Conservation (phyloP, 164 flowering plant species). For the Chloranthus sessilifolius region DNA sequence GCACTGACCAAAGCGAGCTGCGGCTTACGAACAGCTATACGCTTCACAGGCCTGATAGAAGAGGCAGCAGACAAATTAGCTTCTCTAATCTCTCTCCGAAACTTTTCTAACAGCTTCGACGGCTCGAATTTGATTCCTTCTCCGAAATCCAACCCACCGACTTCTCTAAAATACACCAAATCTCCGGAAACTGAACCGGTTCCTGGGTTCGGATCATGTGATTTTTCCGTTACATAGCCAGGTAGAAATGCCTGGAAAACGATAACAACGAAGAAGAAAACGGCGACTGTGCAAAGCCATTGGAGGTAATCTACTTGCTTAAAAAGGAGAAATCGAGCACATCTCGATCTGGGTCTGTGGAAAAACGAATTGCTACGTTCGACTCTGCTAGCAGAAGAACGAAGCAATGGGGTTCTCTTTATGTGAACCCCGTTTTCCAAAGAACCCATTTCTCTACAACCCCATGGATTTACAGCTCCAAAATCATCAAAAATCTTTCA, state of each 20-base stretch:
- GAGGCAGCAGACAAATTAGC: slow-evolving; percentile 24
- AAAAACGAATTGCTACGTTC: slow-evolving; percentile 33
- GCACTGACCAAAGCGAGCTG: slow-evolving; percentile 82
- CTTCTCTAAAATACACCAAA: slow-evolving; percentile 38
- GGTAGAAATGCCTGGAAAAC: slow-evolving; percentile 71
- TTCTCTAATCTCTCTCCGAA: slow-evolving; percentile 36
- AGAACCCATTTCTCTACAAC: slow-evolving; percentile 57
- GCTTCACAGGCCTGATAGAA: slow-evolving; percentile 22
- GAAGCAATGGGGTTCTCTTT: slow-evolving; percentile 50
- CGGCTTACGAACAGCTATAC: slow-evolving; percentile 68
- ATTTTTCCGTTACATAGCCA: slow-evolving; percentile 51
- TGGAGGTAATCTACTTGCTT: slow-evolving; percentile 73
- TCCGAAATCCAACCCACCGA: slow-evolving; percentile 60
- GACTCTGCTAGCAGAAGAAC: slow-evolving; percentile 29
- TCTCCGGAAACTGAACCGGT: slow-evolving; percentile 21
- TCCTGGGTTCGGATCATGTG: slow-evolving; percentile 17
- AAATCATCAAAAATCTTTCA: too few relatives aligned
- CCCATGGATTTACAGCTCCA: not conserved
- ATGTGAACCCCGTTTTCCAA: slow-evolving; percentile 46
- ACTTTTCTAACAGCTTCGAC: slow-evolving; percentile 46
- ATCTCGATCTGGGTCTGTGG: slow-evolving; percentile 73
- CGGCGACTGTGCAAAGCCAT: slow-evolving; percentile 66
- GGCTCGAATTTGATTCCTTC: slow-evolving; percentile 63
- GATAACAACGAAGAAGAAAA: slow-evolving; percentile 60
- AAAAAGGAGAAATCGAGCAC: slow-evolving; percentile 54